phyloP scores from a whole-genome alignment of 345 rosid genomes.

The Arabidopsis arenosa region DNA sequence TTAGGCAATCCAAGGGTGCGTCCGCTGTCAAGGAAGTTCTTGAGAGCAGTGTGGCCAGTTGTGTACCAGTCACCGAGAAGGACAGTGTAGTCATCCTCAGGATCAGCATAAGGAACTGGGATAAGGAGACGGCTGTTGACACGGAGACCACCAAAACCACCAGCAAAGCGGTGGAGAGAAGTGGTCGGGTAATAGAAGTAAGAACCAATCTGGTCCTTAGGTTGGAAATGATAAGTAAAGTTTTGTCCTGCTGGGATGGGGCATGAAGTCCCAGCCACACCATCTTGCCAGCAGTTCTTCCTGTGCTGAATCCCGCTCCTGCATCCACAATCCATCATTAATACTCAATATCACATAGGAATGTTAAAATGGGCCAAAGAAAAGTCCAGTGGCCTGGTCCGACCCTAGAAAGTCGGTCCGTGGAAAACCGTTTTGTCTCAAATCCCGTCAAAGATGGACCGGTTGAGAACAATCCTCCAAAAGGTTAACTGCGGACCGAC shows the following conservation, averaged over 20 bases:
- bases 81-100: conserved; percentile 65
- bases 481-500: too few relatives aligned
- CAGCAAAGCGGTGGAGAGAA: conserved; percentile 58
- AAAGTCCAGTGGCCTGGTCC: neutral
- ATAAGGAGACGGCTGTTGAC: conserved; percentile 69
- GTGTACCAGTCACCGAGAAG: conserved; percentile 62
- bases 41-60: conserved; percentile 53
- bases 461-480: too few relatives aligned
- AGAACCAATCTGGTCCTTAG: conserved; percentile 89
- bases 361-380: neutral
- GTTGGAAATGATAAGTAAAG: conserved; percentile 77
- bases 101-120: conserved; percentile 68
- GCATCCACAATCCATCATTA: conserved; percentile 15
- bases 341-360: neutral
- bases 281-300: conserved; percentile 87
- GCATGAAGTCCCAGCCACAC: conserved; percentile 69
- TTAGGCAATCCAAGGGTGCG: conserved; percentile 55
- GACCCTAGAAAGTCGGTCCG: too few relatives aligned
- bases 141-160: conserved; percentile 75
- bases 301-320: conserved; percentile 83
- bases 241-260: conserved; percentile 72
- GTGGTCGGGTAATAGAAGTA: conserved; percentile 67
- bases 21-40: conserved; percentile 55
- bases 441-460: too few relatives aligned
- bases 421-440: too few relatives aligned